Conservation (phyloP, 176 grass and related monocot genomes). For the Carex littledalei region DNA sequence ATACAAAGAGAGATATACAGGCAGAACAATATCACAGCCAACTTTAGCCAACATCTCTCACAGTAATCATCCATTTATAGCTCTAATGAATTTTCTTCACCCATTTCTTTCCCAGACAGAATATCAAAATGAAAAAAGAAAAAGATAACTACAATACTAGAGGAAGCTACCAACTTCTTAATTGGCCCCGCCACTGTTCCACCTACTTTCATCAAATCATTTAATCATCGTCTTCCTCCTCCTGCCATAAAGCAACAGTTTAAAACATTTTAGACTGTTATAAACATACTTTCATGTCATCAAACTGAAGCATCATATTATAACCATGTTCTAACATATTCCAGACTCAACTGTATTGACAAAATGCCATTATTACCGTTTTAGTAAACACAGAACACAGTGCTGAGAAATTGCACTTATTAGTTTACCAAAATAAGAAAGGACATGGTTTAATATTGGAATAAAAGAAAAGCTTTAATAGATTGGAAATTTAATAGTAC, state of each 20-base stretch:
- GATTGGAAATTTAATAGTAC: conserved; percentile 25
- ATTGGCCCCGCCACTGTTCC: background rate
- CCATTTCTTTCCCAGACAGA: conserved; percentile 13
- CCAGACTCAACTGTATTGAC: no score
- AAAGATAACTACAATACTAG: conserved; percentile 23
- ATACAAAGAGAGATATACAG: conserved; percentile 17
- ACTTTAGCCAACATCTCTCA: background rate
- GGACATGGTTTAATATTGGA: background rate
- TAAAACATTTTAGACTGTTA: no score
- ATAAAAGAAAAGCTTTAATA: background rate
- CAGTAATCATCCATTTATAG: conserved; percentile 11
- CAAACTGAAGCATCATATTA: no score
- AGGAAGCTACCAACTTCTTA: background rate
- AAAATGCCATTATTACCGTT: no score
- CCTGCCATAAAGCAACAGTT: no score
- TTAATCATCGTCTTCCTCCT: conserved; percentile 33
- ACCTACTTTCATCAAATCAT: background rate
- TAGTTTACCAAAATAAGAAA: background rate
- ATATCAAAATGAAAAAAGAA: background rate
- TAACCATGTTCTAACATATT: no score
- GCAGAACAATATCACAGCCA: conserved; percentile 7
- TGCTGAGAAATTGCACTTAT: background rate
- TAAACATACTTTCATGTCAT: no score
- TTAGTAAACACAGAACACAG: no score
- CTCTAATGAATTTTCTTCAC: background rate